These are phyloP conservation scores for Colletotrichum spinosum DNA, from an alignment of 2,329 filamentous ascomycete species.

Conservation along the genomic window DNA sequence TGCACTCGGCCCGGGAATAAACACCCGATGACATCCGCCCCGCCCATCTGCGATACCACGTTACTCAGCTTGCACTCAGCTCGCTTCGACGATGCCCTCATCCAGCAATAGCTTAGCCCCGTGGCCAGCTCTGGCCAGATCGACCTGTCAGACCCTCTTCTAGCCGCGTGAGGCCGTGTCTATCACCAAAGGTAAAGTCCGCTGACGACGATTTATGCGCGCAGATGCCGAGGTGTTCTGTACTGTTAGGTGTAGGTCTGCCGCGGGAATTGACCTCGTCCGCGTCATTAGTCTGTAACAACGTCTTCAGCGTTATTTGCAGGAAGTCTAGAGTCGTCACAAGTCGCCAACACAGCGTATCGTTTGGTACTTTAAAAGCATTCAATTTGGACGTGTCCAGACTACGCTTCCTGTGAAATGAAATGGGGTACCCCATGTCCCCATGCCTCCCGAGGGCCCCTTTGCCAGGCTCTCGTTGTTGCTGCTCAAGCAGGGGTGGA, in stretches of 20 bases:
- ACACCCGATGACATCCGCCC: slow-evolving; percentile 7
- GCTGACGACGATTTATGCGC: background rate
- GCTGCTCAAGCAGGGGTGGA: slow-evolving; percentile 27
- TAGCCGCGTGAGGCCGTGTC: slow-evolving; percentile 7
- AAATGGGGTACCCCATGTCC: slow-evolving; percentile 30
- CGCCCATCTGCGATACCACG: slow-evolving; percentile 2
- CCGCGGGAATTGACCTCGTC: background rate
- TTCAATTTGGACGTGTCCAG: slow-evolving; percentile 28
- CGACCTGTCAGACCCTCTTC: slow-evolving; percentile 16
- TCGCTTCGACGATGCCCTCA: background rate
- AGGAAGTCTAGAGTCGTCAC: too few species aligned
- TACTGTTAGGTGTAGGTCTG: slow-evolving; percentile 3
- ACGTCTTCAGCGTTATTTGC: background rate
- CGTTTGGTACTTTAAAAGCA: background rate
- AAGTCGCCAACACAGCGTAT: too few species aligned
- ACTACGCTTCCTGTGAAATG: slow-evolving; percentile 35
- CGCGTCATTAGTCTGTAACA: background rate
- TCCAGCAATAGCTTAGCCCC: slow-evolving; percentile 1
- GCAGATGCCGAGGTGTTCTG: background rate
- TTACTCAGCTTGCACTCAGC: slow-evolving; percentile 15
- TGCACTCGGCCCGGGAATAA: slow-evolving; percentile 19
- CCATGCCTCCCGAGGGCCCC: slow-evolving; percentile 31
- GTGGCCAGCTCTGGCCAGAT: background rate
- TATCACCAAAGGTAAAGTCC: background rate
- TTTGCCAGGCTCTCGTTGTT: slow-evolving; percentile 16